Evolutionary conservation across 345 rosid species (phyloP).

Genomic region (Acer yangbiense): DNA sequence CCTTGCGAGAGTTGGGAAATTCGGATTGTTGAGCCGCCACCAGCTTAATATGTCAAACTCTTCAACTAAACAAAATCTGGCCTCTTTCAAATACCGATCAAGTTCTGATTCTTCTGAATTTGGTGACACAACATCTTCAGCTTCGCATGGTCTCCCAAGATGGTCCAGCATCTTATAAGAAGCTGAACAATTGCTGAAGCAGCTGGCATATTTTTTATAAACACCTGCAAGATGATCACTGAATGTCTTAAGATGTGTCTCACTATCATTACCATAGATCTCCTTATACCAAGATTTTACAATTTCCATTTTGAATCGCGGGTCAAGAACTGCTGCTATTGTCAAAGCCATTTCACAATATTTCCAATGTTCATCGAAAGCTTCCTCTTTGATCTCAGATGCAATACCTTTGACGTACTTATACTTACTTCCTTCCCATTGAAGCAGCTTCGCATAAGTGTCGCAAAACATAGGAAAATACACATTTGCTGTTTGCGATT

Average conservation of each 20-base stretch:
- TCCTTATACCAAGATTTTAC: neutral
- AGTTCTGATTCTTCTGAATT: slow-evolving; percentile 1
- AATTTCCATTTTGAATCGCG: neutral
- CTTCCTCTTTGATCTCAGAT: too few relatives aligned
- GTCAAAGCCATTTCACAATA: neutral
- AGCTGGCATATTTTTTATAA: neutral
- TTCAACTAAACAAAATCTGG: neutral
- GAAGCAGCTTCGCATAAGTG: neutral
- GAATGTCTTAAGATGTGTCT: neutral
- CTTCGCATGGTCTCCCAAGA: neutral
- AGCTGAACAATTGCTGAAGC: neutral
- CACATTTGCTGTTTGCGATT: neutral
- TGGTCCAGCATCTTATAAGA: neutral
- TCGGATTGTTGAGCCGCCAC: slow-evolving; percentile 5
- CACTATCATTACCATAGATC: neutral
- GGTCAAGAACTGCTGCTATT: slow-evolving; percentile 4
- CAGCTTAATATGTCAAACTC: slow-evolving; percentile 12
- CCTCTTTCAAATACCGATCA: neutral
- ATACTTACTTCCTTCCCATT: neutral
- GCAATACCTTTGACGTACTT: neutral
- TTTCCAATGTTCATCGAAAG: neutral
- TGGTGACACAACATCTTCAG: neutral
- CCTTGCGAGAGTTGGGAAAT: slow-evolving; percentile 9
- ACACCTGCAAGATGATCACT: neutral
- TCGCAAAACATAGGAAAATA: neutral